These are phyloP conservation scores for Apiotrichum siamense DNA, from an alignment of 1,284 basidiomycete genomes.

Conservation along the genomic window DNA sequence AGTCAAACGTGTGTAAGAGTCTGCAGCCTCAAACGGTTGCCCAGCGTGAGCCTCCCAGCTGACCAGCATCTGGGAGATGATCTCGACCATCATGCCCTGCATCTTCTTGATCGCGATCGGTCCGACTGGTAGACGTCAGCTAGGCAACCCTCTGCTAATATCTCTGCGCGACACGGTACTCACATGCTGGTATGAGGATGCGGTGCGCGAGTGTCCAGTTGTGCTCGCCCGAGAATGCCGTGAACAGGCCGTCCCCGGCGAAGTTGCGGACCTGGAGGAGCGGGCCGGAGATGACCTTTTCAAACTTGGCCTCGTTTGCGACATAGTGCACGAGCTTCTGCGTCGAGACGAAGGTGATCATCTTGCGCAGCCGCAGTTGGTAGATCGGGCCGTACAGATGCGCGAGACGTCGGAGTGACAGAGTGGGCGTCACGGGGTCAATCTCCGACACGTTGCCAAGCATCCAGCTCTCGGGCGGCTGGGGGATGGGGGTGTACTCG, in stretches of 20 bases:
- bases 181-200: slow-evolving; percentile 55
- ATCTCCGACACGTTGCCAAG: slow-evolving; percentile 46
- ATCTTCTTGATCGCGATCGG: slow-evolving; percentile 51
- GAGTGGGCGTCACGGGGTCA: slow-evolving; percentile 9
- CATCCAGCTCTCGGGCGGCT: slow-evolving; percentile 7
- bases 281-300: slow-evolving; percentile 47
- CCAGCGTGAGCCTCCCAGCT: slow-evolving; percentile 16
- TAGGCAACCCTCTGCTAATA: too few species aligned
- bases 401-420: slow-evolving; percentile 47
- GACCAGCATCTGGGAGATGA: slow-evolving; percentile 51
- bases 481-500: slow-evolving; percentile 6
- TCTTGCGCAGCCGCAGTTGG: slow-evolving; percentile 4
- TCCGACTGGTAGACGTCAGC: too few species aligned
- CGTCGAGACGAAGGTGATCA: slow-evolving; percentile 43
- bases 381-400: slow-evolving; percentile 14
- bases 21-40: slow-evolving; percentile 17
- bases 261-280: slow-evolving; percentile 49
- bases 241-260: slow-evolving; percentile 48
- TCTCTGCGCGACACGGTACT: too few species aligned
- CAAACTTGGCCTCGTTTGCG: slow-evolving; percentile 51
- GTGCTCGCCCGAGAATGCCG: slow-evolving; percentile 49
- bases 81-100: slow-evolving; percentile 52
- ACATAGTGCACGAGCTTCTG: slow-evolving; percentile 51
- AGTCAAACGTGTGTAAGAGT: slow-evolving; percentile 13
- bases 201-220: slow-evolving; percentile 53